Evolutionary conservation across 208 protist genomes (phyloP).

Genomic region (Phytomonas sp.): DNA sequence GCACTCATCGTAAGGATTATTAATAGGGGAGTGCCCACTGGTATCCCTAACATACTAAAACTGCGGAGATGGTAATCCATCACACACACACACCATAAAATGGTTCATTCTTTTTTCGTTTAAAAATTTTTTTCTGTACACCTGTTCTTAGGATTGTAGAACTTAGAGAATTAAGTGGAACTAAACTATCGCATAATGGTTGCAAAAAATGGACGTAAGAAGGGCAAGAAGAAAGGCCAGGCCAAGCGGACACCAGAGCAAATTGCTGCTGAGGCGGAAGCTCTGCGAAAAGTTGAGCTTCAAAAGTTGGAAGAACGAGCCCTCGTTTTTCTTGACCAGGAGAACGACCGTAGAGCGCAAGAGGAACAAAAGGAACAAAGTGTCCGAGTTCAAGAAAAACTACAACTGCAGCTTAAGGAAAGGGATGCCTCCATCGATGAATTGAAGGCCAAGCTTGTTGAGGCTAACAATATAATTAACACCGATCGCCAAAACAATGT

Average conservation of each 20-base stretch:
- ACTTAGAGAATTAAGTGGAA: background rate
- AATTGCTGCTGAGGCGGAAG: conserved; percentile 20
- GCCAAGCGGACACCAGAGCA: conserved; percentile 32
- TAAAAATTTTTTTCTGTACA: background rate
- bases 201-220: conserved; percentile 23
- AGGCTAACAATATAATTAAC: conserved; percentile 25
- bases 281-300: conserved; percentile 47
- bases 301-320: conserved; percentile 49
- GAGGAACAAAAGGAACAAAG: conserved; percentile 69
- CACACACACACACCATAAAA: background rate
- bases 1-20: background rate
- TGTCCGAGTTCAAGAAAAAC: conserved; percentile 57
- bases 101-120: conserved; percentile 19
- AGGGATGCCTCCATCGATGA: conserved; percentile 59
- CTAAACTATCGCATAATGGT: conserved; percentile 11
- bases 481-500: conserved; percentile 30
- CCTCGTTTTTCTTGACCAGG: conserved; percentile 50
- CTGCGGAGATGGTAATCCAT: too few species aligned
- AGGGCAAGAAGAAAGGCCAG: conserved; percentile 20
- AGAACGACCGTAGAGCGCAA: conserved; percentile 62
- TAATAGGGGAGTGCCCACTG: background rate
- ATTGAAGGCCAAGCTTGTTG: conserved; percentile 33
- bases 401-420: conserved; percentile 30
- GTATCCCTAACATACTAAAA: conserved; percentile 1
- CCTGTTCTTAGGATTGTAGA: background rate